A percentile compares a stretch with the other conserved stretches of the same genome.
phyloP scores from a whole-genome alignment of 345 rosid genomes.

The Rhodamnia rubescens region DNA sequence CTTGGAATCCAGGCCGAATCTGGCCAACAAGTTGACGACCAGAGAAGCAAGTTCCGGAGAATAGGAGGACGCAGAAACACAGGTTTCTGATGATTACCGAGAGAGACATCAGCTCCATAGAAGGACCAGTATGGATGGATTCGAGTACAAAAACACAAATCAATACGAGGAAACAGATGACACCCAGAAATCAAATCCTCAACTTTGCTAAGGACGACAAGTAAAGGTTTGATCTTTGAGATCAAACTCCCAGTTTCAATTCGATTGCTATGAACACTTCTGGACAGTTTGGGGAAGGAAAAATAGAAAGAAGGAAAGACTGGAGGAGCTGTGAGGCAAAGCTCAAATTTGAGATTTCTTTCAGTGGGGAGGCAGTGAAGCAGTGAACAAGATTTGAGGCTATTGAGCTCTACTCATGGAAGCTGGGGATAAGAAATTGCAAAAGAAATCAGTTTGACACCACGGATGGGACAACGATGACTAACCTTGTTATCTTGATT shows the following conservation, averaged over 20 bases:
- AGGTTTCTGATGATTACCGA: not conserved
- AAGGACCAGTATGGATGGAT: not conserved
- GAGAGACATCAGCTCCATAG: slow-evolving; percentile 12
- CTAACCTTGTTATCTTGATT: not conserved
- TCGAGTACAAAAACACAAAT: not conserved
- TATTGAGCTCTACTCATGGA: not conserved
- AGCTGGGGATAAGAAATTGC: not conserved
- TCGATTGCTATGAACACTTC: not conserved
- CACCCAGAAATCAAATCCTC: not conserved
- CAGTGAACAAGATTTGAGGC: not conserved
- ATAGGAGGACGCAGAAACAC: slow-evolving; percentile 11
- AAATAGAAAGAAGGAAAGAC: not conserved
- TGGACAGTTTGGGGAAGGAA: not conserved
- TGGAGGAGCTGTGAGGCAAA: not conserved
- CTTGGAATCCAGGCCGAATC: slow-evolving; percentile 34
- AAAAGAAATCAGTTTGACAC: not conserved
- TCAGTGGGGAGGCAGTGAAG: not conserved
- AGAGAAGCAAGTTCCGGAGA: slow-evolving; percentile 3
- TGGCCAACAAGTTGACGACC: slow-evolving; percentile 10
- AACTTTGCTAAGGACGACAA: not conserved
- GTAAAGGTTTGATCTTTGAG: not conserved
- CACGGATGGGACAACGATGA: not conserved
- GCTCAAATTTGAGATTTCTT: not conserved
- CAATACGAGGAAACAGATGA: not conserved
- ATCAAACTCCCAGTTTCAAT: not conserved